These are phyloP conservation scores for Acer saccharum DNA, from an alignment of 345 rosid genomes.

Conservation along the genomic window DNA sequence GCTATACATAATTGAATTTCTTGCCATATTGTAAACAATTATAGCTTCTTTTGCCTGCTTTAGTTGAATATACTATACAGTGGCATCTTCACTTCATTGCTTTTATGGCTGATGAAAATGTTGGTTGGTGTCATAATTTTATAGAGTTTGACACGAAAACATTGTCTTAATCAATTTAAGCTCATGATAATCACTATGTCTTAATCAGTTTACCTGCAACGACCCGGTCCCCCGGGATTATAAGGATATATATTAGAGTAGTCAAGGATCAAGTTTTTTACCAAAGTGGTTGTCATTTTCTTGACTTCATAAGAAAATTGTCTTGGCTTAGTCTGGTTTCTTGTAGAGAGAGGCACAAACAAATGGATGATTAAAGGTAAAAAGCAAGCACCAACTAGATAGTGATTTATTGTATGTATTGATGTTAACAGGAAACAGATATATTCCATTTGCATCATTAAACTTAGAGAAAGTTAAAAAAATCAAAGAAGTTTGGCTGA, in stretches of 20 bases:
- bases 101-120: too few relatives aligned
- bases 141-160: not conserved
- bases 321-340: not conserved
- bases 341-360: not conserved
- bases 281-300: constrained; percentile 4
- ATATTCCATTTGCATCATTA: not conserved
- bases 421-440: constrained; percentile 3
- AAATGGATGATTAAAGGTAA: not conserved
- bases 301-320: not conserved
- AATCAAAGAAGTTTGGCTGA: constrained; percentile 4
- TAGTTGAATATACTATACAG: constrained; percentile 19
- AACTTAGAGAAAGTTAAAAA: constrained; percentile 8
- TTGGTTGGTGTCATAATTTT: too few relatives aligned
- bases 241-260: too few relatives aligned
- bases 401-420: not conserved
- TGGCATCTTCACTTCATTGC: constrained; percentile 3
- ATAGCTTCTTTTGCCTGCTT: constrained; percentile 24
- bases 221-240: too few relatives aligned
- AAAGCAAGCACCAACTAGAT: constrained; percentile 1
- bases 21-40: constrained; percentile 39
- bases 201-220: constrained; percentile 6
- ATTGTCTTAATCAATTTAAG: not conserved
- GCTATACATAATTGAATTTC: constrained; percentile 29
- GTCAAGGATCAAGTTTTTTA: not conserved
- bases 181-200: not conserved